Base-by-base conservation (phyloP, 2,329 filamentous ascomycete species). In the Biscogniauxia sp. region DNA sequence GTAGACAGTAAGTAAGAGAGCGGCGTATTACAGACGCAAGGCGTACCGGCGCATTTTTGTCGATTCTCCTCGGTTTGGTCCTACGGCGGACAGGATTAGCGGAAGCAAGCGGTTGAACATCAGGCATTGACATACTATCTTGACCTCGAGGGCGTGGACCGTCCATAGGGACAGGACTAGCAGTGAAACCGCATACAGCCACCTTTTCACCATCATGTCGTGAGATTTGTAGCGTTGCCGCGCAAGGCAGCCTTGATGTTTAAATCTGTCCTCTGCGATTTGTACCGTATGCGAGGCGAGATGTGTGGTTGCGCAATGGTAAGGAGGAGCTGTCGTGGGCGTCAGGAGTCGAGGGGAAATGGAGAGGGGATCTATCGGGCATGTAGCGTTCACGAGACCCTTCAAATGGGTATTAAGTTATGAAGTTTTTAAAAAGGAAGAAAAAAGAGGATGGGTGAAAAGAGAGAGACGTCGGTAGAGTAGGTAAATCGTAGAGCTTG, bases 21-120 rank as follows among this genome's bases (percentile, higher is more conserved):
- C 6, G 2, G 49, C 9, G 51, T 45, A 20, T 25, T 9, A 20
- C 20, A 55, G 49, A 28, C n/a, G 32, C 49, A 32, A 59, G 23
- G 67, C 79, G 61, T 74, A 84, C 82, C 86, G 59, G 84, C 81
- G 80, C 94, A 97, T 85, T 89, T 86, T 79, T 97, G 91, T 72
- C 87, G 83, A 72, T 94, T 90, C 41, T 88, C 84, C 56, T 91
- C 86, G 58, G 87, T 86, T 73, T 95, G 84, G 75, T 92, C 89
- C 91, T 96, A 65, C 45, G 65, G 49, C 50, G 15, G 61, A 58
- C 56, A 50, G 51, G 56, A 53, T 67, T 55, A 66, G 66, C 52
- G 55, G 54, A 11, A 41, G 53, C 19, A 51, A 53, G 11, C 11
- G 20, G 20, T 57, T 20, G 57, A 58, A 55, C 26, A 55, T 49